These are phyloP conservation scores for Solanum chaucha DNA, from an alignment of 257 asterid genomes.

Conservation along the genomic window DNA sequence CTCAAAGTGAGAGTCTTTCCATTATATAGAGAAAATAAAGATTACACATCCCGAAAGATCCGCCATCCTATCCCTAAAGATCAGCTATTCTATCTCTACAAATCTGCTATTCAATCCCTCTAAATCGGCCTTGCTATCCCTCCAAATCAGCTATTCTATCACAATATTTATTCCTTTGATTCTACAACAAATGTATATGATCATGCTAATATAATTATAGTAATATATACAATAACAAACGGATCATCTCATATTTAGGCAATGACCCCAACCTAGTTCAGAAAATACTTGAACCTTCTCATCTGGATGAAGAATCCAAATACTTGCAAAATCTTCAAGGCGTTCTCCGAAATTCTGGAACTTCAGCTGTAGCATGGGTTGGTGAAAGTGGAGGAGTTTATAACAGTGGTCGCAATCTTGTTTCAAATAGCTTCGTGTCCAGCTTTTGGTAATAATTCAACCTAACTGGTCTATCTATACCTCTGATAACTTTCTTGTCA, in stretches of 20 bases:
- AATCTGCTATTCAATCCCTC: too few species aligned
- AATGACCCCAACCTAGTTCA: constrained; percentile 25
- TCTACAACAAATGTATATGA: too few species aligned
- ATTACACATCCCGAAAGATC: too few species aligned
- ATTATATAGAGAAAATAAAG: too few species aligned
- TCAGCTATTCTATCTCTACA: too few species aligned
- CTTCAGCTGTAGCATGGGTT: constrained; percentile 39
- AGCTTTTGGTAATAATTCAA: constrained; percentile 60
- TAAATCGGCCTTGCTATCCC: too few species aligned
- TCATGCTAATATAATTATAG: too few species aligned
- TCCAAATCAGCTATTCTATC: too few species aligned
- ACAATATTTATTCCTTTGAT: too few species aligned
- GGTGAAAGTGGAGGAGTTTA: constrained; percentile 57
- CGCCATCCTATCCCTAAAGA: too few species aligned
- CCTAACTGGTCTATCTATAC: not conserved
- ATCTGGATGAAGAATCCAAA: constrained; percentile 28
- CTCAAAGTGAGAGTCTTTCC: too few species aligned
- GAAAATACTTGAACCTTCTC: constrained; percentile 34
- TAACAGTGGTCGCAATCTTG: constrained; percentile 65
- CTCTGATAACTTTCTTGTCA: not conserved
- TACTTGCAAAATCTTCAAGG: constrained; percentile 19
- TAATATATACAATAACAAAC: too few species aligned
- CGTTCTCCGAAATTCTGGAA: constrained; percentile 12
- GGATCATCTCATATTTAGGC: constrained; percentile 14
- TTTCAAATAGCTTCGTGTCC: constrained; percentile 68